Base-by-base conservation (phyloP, 441 rosid species). In the Populus hybrid region DNA sequence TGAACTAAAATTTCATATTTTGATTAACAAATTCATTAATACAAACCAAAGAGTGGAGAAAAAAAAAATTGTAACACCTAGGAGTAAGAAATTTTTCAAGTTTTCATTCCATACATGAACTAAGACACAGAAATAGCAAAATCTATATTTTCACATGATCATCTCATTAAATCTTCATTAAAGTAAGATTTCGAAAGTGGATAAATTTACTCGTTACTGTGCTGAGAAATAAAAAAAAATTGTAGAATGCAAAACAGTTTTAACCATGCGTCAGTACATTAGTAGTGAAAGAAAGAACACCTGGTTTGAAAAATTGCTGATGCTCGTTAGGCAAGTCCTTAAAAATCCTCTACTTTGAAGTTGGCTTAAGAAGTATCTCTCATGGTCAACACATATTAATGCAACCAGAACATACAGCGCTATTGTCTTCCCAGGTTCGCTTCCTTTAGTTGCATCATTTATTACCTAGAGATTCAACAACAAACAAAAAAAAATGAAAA, bases 321-420 rank as follows among this genome's bases (percentile, higher is more conserved):
- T 92, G 87, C 89, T 90, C 80, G 80, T 85, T 72, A 96, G 80
- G 89, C 95, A 89, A 74, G 93, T 88, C 69, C 98, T 89, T 79
- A 96, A 79, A 86, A 94, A 93, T 46, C 95, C 98, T 84, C 99
- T 89, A 83, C 97, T 96, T 84, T 96, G 98, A 79, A 96, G 96
- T 89, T 96, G 99, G 82, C 75, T 92, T 73, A 96, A 90, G 86
- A 96, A 91, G 82, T 83, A 93, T 87, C 92, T 90, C 79, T 96
- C 98, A 71, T 91, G 92, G 82, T 96, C 99, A 70, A 92, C 83
- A 82, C 97, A 88, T 78, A 93, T 88, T 80, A 96, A 84, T 32
- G 95, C 94, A 84, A 93, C 99, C 81, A 96, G 84, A 82, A 96
- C 98, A 78, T 91, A 94, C 63, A 96, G 92, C n/a, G 99, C 90